A percentile compares a stretch with the other conserved stretches of the same genome.
Evolutionary conservation across 768 basidiomycete species (phyloP).

Genomic region (Hemileccinum rubropunctum): DNA sequence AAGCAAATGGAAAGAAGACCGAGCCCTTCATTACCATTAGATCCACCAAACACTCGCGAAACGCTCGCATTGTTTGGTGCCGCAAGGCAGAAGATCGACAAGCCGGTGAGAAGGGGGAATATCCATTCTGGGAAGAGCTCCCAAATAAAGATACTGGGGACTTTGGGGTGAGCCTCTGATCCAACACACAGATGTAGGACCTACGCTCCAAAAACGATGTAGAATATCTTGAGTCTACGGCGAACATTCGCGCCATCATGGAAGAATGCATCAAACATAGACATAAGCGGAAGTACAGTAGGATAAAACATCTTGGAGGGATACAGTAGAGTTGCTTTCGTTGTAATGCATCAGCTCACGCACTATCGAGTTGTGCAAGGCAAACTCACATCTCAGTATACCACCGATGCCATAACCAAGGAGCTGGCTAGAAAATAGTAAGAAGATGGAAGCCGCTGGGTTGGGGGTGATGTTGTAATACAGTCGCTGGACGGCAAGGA

Average conservation of each 20-base stretch:
- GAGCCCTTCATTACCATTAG: slow-evolving; percentile 60
- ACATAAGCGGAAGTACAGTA: slow-evolving; percentile 22
- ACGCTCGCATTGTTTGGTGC: slow-evolving; percentile 47
- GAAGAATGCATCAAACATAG: slow-evolving; percentile 38
- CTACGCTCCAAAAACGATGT: slow-evolving; percentile 28
- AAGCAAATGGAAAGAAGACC: slow-evolving; percentile 57
- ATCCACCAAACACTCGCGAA: slow-evolving; percentile 59
- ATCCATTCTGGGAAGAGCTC: slow-evolving; percentile 29
- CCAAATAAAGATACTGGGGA: slow-evolving; percentile 34
- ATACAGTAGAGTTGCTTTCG: slow-evolving; percentile 36
- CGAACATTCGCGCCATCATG: slow-evolving; percentile 37
- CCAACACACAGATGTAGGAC: slow-evolving; percentile 24
- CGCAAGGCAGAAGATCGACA: slow-evolving; percentile 61
- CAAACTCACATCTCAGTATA: slow-evolving; percentile 42
- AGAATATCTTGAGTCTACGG: slow-evolving; percentile 38
- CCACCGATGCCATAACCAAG: slow-evolving; percentile 55
- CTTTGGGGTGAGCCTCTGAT: not conserved
- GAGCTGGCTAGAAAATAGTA: slow-evolving; percentile 34
- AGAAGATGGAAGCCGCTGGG: slow-evolving; percentile 41
- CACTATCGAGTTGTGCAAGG: too few relatives aligned
- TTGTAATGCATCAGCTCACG: slow-evolving; percentile 2
- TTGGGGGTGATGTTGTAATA: slow-evolving; percentile 35
- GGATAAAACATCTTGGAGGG: slow-evolving; percentile 45
- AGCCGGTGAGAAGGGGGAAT: slow-evolving; percentile 61
- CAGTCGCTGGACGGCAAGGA: slow-evolving; percentile 45